These are phyloP conservation scores for Fusarium fujikuroi DNA, from an alignment of 2,329 filamentous ascomycete genomes.

Conservation along the genomic window DNA sequence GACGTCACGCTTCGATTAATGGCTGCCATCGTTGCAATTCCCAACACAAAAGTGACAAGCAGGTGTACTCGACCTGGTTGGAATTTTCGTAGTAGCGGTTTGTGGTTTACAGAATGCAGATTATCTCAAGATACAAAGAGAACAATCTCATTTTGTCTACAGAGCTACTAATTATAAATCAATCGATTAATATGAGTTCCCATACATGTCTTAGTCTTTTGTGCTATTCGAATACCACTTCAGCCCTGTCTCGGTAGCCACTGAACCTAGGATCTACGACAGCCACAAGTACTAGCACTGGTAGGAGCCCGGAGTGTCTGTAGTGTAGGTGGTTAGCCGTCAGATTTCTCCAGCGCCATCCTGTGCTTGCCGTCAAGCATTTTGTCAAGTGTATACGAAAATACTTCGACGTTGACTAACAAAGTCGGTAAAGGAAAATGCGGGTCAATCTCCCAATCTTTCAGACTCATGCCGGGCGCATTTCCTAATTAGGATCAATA, in stretches of 20 bases:
- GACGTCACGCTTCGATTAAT: conserved; percentile 5
- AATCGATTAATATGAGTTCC: background rate
- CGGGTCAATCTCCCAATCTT: background rate
- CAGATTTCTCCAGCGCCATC: background rate
- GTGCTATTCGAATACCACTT: background rate
- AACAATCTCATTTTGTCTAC: too few species aligned
- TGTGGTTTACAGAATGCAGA: background rate
- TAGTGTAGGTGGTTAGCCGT: background rate
- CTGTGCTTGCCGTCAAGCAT: conserved; percentile 2
- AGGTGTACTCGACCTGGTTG: background rate
- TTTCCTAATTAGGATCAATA: conserved; percentile 17
- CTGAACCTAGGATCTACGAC: background rate
- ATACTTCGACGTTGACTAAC: conserved; percentile 3
- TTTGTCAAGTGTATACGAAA: conserved; percentile 12
- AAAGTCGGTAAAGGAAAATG: conserved; percentile 14
- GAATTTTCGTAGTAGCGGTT: background rate
- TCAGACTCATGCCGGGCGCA: conserved; percentile 2
- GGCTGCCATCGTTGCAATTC: background rate
- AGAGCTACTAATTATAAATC: background rate
- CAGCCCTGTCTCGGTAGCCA: background rate
- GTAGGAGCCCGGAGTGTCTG: background rate
- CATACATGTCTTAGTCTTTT: background rate
- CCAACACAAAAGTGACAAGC: background rate
- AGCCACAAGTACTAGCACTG: background rate
- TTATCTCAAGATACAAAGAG: background rate